Conservation (phyloP, 2,329 filamentous ascomycete species). For the Fusarium humuli region DNA sequence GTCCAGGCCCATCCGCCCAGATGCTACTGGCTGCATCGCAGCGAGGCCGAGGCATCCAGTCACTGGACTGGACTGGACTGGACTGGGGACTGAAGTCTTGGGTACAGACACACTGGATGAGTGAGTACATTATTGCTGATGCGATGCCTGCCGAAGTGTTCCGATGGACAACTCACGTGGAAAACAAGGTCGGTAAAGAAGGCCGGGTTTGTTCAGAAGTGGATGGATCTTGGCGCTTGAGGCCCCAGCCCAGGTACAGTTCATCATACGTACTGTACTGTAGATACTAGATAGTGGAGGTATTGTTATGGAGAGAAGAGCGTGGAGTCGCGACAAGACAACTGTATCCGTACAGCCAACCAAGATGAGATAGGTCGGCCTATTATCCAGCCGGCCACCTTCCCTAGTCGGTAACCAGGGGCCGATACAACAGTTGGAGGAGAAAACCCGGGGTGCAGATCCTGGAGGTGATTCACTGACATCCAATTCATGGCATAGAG, state of each 20-base stretch:
- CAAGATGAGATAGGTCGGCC: neutral
- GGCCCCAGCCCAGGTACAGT: conserved; percentile 16
- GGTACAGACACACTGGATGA: neutral
- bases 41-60: conserved; percentile 14
- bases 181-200: conserved; percentile 18
- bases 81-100: neutral
- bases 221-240: conserved; percentile 24
- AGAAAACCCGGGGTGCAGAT: conserved; percentile 44
- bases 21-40: conserved; percentile 1
- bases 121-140: neutral
- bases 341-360: neutral
- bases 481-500: neutral
- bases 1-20: conserved; percentile 19
- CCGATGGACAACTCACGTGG: conserved; percentile 27
- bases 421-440: conserved; percentile 36
- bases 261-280: neutral
- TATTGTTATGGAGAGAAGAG: neutral
- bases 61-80: neutral
- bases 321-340: neutral
- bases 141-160: conserved; percentile 21
- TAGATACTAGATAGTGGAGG: neutral
- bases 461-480: conserved; percentile 31
- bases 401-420: conserved; percentile 36
- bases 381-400: conserved; percentile 33
- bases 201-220: conserved; percentile 21